phyloP scores from a whole-genome alignment of 2,329 filamentous ascomycete species.

The Purpureocillium lavendulum region DNA sequence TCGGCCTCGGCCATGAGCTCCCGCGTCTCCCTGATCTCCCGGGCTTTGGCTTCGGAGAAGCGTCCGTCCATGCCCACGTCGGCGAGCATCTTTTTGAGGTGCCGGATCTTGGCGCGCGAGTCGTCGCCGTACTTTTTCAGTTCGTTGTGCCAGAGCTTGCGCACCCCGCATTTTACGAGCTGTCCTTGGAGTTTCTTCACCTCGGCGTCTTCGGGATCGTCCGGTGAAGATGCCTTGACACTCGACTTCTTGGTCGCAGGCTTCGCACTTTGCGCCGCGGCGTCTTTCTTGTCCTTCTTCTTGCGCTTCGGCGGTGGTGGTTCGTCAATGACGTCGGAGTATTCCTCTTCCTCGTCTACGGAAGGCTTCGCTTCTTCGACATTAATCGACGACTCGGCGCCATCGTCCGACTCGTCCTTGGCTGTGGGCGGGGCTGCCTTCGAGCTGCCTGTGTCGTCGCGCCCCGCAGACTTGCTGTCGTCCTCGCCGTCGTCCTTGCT shows the following conservation, averaged over 20 bases:
- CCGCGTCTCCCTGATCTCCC: slow-evolving; percentile 76
- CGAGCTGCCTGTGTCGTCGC: slow-evolving; percentile 6
- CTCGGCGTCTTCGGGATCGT: slow-evolving; percentile 62
- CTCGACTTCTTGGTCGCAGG: slow-evolving; percentile 19
- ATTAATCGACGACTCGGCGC: slow-evolving; percentile 10
- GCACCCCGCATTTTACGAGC: slow-evolving; percentile 81
- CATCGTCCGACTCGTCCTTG: slow-evolving; percentile 10
- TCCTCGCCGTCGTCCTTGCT: slow-evolving; percentile 2
- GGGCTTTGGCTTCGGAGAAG: slow-evolving; percentile 77
- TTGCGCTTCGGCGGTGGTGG: slow-evolving; percentile 49
- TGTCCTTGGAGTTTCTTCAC: slow-evolving; percentile 85
- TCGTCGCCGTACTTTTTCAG: slow-evolving; percentile 67
- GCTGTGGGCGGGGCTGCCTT: slow-evolving; percentile 5
- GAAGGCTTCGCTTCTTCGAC: slow-evolving; percentile 12
- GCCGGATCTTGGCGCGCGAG: slow-evolving; percentile 68
- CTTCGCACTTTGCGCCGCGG: slow-evolving; percentile 21
- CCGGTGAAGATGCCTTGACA: slow-evolving; percentile 10
- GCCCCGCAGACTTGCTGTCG: slow-evolving; percentile 7
- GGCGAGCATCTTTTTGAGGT: slow-evolving; percentile 69
- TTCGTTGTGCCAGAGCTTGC: slow-evolving; percentile 85
- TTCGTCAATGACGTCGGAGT: slow-evolving; percentile 62
- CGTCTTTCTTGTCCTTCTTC: slow-evolving; percentile 34
- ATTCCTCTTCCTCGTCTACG: slow-evolving; percentile 28
- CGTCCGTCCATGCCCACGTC: slow-evolving; percentile 84
- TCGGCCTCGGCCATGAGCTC: slow-evolving; percentile 81